Conservation (phyloP, 371 early-diverging fungal species). For the Rhizopus delemar region DNA sequence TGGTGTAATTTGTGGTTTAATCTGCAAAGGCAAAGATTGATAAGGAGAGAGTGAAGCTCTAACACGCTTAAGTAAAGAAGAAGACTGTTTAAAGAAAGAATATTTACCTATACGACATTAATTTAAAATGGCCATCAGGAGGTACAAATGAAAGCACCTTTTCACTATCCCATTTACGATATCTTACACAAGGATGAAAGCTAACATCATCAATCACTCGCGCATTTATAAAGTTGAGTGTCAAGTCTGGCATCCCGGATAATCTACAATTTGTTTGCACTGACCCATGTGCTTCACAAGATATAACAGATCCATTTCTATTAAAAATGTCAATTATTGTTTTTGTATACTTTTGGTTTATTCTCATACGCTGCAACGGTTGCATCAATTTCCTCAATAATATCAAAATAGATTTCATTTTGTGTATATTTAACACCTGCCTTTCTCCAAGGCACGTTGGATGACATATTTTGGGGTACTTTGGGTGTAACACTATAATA, state of each 20-base stretch:
- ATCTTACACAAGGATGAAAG: slow-evolving; percentile 88
- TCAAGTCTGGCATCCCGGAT: slow-evolving; percentile 89
- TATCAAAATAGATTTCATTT: slow-evolving; percentile 93
- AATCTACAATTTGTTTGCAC: slow-evolving; percentile 76
- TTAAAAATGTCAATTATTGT: not conserved
- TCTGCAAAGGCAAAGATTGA: slow-evolving; percentile 63
- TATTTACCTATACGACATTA: slow-evolving; percentile 77
- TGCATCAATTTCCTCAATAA: slow-evolving; percentile 86
- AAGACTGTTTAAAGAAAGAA: not conserved
- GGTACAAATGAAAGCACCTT: slow-evolving; percentile 87
- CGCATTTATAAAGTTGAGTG: slow-evolving; percentile 73
- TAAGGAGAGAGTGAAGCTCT: slow-evolving; percentile 65
- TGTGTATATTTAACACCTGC: slow-evolving; percentile 85
- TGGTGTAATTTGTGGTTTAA: slow-evolving; percentile 63
- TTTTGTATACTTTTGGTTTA: not conserved
- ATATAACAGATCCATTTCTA: slow-evolving; percentile 72
- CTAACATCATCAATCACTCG: slow-evolving; percentile 77
- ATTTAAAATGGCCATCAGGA: slow-evolving; percentile 89
- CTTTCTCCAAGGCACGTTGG: slow-evolving; percentile 81
- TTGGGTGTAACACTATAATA: slow-evolving; percentile 46
- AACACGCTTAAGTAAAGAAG: not conserved
- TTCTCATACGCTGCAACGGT: slow-evolving; percentile 70
- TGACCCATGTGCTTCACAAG: slow-evolving; percentile 79
- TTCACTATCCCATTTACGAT: slow-evolving; percentile 79
- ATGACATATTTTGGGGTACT: slow-evolving; percentile 65